A percentile compares a stretch with the other conserved stretches of the same genome.
Evolutionary conservation across 2,329 filamentous ascomycete genomes (phyloP).

Genomic region (Furcasterigmium furcatum): DNA sequence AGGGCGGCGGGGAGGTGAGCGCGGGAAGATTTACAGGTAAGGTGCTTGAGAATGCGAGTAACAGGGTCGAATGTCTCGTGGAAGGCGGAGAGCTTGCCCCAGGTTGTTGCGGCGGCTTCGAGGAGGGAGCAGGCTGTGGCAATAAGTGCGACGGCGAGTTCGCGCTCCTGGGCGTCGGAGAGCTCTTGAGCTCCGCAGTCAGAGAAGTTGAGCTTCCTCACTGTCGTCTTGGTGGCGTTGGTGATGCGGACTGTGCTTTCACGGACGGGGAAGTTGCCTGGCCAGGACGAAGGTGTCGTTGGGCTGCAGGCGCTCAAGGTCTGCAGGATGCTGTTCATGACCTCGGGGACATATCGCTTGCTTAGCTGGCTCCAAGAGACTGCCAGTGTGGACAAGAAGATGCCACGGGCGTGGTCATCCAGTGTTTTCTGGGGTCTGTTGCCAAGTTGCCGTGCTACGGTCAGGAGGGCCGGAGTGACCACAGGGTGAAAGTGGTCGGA

Average conservation of each 20-base stretch:
- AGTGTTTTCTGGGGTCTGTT: constrained; percentile 67
- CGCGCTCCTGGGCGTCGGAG: constrained; percentile 25
- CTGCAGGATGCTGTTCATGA: constrained; percentile 66
- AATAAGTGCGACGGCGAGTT: constrained; percentile 56
- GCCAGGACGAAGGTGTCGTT: constrained; percentile 35
- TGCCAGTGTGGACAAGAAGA: constrained; percentile 74
- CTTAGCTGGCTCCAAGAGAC: constrained; percentile 29
- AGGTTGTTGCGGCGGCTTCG: constrained; percentile 66
- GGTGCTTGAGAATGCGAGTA: constrained; percentile 50
- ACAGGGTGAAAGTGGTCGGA: constrained; percentile 98
- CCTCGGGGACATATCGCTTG: constrained; percentile 86
- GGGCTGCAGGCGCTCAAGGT: constrained; percentile 69
- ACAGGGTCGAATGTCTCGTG: constrained; percentile 72
- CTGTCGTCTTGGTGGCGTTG: neutral
- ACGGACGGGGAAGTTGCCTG: constrained; percentile 61
- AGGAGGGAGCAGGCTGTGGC: constrained; percentile 63
- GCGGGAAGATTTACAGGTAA: constrained; percentile 42
- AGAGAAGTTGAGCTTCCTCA: constrained; percentile 53
- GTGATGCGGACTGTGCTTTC: constrained; percentile 19
- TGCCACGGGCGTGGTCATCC: constrained; percentile 67
- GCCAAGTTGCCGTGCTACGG: constrained; percentile 80
- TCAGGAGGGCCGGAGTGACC: constrained; percentile 82
- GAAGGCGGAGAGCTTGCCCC: constrained; percentile 72
- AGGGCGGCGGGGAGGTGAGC: constrained; percentile 45
- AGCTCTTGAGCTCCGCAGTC: constrained; percentile 43